Percentiles rank a stretch among this genome's conserved stretches.
Conservation (phyloP, 2,329 filamentous ascomycete species). For the Cercospora sesami region DNA sequence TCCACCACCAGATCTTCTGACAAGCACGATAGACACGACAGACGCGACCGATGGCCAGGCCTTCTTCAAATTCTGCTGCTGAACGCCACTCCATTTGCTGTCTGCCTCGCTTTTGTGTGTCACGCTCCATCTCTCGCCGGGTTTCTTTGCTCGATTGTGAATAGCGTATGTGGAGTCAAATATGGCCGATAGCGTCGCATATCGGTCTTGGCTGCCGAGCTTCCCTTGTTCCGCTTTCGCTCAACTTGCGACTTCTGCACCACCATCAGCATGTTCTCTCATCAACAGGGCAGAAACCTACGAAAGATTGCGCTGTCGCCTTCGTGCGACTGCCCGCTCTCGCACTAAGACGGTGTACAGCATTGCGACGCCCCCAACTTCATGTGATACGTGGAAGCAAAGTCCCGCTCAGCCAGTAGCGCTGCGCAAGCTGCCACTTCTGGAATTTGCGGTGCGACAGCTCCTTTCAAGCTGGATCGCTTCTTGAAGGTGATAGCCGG, state of each 20-base stretch:
- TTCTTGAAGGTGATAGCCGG: background rate
- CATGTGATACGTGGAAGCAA: background rate
- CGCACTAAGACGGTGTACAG: background rate
- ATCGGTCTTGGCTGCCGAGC: constrained; percentile 8
- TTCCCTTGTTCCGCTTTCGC: constrained; percentile 11
- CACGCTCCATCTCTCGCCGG: constrained; percentile 5
- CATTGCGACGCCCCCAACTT: background rate
- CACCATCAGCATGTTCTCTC: background rate
- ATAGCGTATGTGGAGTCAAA: constrained; percentile 14
- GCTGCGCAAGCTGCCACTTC: background rate
- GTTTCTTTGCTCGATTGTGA: constrained; percentile 8
- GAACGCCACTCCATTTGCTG: background rate
- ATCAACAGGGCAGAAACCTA: background rate
- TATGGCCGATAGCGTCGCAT: background rate
- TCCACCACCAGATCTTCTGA: constrained; percentile 7
- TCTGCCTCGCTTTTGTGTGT: constrained; percentile 5
- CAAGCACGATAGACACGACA: constrained; percentile 3
- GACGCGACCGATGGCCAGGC: background rate
- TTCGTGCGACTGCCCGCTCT: background rate
- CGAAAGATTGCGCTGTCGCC: background rate
- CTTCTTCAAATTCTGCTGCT: background rate
- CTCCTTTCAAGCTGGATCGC: background rate
- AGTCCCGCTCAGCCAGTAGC: background rate
- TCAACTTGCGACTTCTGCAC: constrained; percentile 6
- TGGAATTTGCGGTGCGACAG: background rate